These are phyloP conservation scores for Septoria petroselini DNA, from an alignment of 2,329 filamentous ascomycete genomes.

Conservation along the genomic window DNA sequence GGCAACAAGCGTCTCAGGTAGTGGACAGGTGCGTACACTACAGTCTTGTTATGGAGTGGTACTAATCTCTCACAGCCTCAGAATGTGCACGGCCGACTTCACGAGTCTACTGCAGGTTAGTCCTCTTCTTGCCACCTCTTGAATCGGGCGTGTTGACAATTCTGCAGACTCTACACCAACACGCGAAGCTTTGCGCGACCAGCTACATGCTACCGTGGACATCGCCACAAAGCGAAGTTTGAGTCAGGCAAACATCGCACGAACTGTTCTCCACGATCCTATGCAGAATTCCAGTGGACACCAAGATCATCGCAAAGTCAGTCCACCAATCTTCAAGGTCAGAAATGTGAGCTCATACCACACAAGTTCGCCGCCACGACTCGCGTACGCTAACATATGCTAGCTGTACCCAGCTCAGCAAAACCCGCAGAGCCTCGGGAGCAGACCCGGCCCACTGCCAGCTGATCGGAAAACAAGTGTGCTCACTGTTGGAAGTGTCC, in stretches of 20 bases:
- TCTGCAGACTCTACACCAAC: slow-evolving; percentile 10
- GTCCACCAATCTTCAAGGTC: background rate
- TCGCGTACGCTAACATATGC: slow-evolving; percentile 1
- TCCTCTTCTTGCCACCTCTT: background rate
- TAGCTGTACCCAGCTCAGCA: slow-evolving; percentile 9
- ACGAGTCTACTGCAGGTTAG: slow-evolving; percentile 1
- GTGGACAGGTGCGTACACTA: background rate
- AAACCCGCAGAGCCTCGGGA: background rate
- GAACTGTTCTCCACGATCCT: slow-evolving; percentile 37
- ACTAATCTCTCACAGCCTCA: background rate
- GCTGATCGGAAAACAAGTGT: slow-evolving; percentile 13
- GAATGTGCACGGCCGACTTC: background rate
- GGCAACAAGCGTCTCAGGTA: background rate
- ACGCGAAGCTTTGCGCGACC: slow-evolving; percentile 30
- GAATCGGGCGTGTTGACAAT: background rate
- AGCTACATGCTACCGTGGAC: slow-evolving; percentile 33
- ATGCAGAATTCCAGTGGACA: slow-evolving; percentile 20
- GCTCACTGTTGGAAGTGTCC: slow-evolving; percentile 16
- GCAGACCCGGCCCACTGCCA: background rate
- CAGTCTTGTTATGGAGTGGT: background rate
- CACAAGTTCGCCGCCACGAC: background rate
- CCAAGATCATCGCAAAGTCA: background rate
- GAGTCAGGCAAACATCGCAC: slow-evolving; percentile 29
- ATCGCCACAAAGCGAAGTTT: slow-evolving; percentile 30
- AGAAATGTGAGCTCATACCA: background rate